phyloP scores from a whole-genome alignment of 2,329 filamentous ascomycete species.

The Fusarium mexicanum region DNA sequence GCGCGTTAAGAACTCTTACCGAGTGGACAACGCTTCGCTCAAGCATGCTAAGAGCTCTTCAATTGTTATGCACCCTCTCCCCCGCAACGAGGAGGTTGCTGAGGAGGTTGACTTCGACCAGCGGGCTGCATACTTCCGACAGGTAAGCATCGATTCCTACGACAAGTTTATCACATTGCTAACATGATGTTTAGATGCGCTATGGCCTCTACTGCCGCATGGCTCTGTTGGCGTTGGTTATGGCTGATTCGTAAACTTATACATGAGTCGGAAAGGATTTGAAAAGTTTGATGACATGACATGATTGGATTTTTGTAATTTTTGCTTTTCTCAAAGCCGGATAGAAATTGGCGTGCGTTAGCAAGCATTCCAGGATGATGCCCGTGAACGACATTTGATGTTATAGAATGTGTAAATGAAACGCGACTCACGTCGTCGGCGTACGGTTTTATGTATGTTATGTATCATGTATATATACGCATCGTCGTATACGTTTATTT shows the following conservation, averaged over 20 bases:
- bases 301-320: conserved; percentile 27
- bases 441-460: conserved; percentile 42
- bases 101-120: conserved; percentile 99
- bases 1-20: conserved; percentile 84
- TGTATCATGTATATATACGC: conserved; percentile 30
- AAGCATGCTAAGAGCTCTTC: conserved; percentile 92
- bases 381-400: conserved; percentile 43
- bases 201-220: conserved; percentile 98
- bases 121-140: conserved; percentile 96
- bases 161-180: conserved; percentile 7
- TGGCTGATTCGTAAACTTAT: conserved; percentile 58
- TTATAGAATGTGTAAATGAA: conserved; percentile 40
- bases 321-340: conserved; percentile 39
- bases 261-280: conserved; percentile 13
- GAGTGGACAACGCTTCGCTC: conserved; percentile 89
- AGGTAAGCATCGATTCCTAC: conserved; percentile 70
- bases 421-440: conserved; percentile 41
- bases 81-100: conserved; percentile 90
- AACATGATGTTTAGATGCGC: conserved; percentile 74
- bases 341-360: conserved; percentile 44
- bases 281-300: conserved; percentile 33
- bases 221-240: conserved; percentile 93
- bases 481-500: conserved; percentile 33
- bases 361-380: conserved; percentile 43
- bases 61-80: conserved; percentile 95